Base-by-base conservation (phyloP, 2,329 filamentous ascomycete species). In the Aspergillus sojae region DNA sequence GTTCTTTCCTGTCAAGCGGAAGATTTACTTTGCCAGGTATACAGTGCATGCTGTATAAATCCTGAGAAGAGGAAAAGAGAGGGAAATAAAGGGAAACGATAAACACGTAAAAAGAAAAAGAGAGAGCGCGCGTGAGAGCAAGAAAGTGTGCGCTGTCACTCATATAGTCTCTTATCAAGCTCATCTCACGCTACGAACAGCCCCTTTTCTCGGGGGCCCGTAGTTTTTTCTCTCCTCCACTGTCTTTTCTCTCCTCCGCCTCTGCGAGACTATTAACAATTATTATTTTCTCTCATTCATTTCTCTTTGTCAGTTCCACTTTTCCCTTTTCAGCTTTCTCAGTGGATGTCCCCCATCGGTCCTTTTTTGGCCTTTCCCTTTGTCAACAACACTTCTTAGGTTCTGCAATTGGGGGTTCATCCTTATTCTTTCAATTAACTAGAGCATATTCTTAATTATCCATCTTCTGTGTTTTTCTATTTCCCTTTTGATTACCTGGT, bases 221-320 rank as follows among this genome's bases (percentile, higher is more conserved):
- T 63, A 61, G 64, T 58, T 21, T 53, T 57, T 30, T 32, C n/a
- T 58, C 21, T 60, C 21, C 11, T 52, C 48, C 36, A 39, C 54
- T 30, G 9, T 60, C 58, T 55, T 54, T 56, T 59, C 28, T 55
- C 34, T 56, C 41, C 55, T 56, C 43, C 57, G 59, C 57, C 55
- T 60, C 53, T 39, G 32, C 39, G 57, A 56, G 50, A 26, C 45
- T 43, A 62, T 52, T 58, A 56, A 41, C 32, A 21, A 52, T 60
- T 41, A 41, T 62, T 58, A 41, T 50, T 34, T 53, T 60, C 32
- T 62, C 39, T 52, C 43, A 53, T 57, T 61, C 41, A 58, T 62
- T 56, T 57, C 28, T 57, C 36, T 30, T 55, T 41, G 39, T 46
- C 45, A 48, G 54, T 63, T 54, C n/a, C 28, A 48, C 48, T 57